Conservation (phyloP, 1,284 basidiomycete genomes). For the Boletus hoseneyae region DNA sequence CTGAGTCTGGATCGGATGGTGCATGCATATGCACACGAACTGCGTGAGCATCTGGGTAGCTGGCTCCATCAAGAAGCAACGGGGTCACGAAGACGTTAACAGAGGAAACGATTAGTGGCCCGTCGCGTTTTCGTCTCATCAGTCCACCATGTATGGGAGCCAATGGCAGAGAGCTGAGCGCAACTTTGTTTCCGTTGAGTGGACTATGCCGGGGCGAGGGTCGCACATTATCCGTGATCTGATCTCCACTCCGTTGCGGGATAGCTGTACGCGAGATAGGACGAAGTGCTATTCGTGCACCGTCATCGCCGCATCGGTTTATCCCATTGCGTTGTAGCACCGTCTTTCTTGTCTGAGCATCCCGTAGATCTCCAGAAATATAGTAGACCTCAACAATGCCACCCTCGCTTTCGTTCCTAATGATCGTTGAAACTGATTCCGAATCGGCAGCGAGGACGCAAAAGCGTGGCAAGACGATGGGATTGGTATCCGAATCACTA, state of each 20-base stretch:
- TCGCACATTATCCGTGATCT: slow-evolving; percentile 20
- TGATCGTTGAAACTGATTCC: slow-evolving; percentile 51
- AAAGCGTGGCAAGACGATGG: slow-evolving; percentile 63
- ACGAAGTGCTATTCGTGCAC: slow-evolving; percentile 55
- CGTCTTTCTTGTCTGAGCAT: slow-evolving; percentile 58
- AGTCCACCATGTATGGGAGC: slow-evolving; percentile 22
- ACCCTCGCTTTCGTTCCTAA: slow-evolving; percentile 55
- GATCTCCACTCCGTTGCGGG: slow-evolving; percentile 30
- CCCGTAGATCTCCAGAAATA: slow-evolving; percentile 51
- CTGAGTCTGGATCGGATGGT: slow-evolving; percentile 53
- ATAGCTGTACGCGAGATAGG: slow-evolving; percentile 29
- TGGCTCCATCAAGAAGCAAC: slow-evolving; percentile 35
- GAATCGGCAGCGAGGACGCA: slow-evolving; percentile 60
- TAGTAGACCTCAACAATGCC: slow-evolving; percentile 58
- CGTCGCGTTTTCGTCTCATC: slow-evolving; percentile 44
- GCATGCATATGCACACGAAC: slow-evolving; percentile 56
- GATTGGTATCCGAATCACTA: slow-evolving; percentile 38
- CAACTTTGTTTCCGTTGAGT: slow-evolving; percentile 20
- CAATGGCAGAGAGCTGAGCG: slow-evolving; percentile 20
- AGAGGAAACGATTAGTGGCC: slow-evolving; percentile 59
- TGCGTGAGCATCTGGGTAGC: slow-evolving; percentile 47
- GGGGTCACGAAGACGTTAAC: slow-evolving; percentile 54
- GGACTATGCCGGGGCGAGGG: slow-evolving; percentile 35
- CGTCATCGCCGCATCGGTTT: slow-evolving; percentile 54
- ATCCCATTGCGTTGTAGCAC: slow-evolving; percentile 56